phyloP scores from a whole-genome alignment of 1,284 basidiomycete species.

The Trichosporon inkin region DNA sequence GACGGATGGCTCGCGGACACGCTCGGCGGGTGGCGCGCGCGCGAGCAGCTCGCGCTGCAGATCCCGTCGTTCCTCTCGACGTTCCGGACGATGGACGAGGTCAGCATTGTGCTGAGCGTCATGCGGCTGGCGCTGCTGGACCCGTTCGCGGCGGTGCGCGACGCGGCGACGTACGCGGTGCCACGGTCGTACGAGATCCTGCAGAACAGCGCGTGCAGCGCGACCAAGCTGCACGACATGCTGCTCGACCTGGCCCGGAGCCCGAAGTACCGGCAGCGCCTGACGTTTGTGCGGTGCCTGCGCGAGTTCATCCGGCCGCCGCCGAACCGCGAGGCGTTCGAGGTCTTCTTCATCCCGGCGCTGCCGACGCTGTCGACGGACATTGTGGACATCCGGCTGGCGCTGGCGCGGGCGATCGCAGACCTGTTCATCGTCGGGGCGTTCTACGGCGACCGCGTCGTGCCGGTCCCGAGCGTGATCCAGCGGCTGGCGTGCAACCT shows the following conservation, averaged over 20 bases:
- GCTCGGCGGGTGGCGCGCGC: constrained; percentile 75
- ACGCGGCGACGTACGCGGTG: constrained; percentile 62
- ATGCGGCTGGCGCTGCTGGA: constrained; percentile 70
- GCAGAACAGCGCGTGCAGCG: constrained; percentile 47
- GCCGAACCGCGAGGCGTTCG: constrained; percentile 51
- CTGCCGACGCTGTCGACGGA: constrained; percentile 63
- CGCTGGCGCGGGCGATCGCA: constrained; percentile 58
- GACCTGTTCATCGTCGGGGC: constrained; percentile 43
- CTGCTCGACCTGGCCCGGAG: constrained; percentile 59
- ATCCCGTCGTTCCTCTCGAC: constrained; percentile 55
- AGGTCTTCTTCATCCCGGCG: constrained; percentile 60
- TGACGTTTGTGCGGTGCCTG: constrained; percentile 74
- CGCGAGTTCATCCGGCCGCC: constrained; percentile 59
- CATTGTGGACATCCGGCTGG: constrained; percentile 81
- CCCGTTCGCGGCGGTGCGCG: constrained; percentile 74
- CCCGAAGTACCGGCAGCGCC: constrained; percentile 62
- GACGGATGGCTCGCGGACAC: constrained; percentile 60
- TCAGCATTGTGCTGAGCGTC: constrained; percentile 52
- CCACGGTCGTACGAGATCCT: constrained; percentile 58
- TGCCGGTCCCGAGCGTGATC: constrained; percentile 29
- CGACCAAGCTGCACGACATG: constrained; percentile 54
- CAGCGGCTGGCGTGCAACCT: constrained; percentile 29
- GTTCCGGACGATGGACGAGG: constrained; percentile 34
- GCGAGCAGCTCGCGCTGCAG: constrained; percentile 64
- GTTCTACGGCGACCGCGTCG: constrained; percentile 32